These are phyloP conservation scores for Hyaloscypha variabilis DNA, from an alignment of 495 filamentous ascomycete species.

Conservation along the genomic window DNA sequence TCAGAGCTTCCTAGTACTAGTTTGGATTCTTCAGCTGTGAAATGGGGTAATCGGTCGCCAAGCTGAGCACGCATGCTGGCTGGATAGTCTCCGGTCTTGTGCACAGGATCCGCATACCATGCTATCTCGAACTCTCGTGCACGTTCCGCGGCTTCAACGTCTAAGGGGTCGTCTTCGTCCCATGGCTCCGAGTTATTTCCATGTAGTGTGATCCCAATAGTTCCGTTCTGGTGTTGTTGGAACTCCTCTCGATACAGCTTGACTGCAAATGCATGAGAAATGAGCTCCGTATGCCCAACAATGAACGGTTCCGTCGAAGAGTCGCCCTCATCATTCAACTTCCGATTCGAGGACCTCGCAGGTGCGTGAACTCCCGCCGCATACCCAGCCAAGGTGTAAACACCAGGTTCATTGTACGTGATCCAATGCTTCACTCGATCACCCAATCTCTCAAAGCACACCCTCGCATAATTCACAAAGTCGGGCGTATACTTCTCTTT, in stretches of 20 bases:
- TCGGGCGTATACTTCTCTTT: constrained; percentile 57
- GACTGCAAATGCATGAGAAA: constrained; percentile 61
- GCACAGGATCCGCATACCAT: constrained; percentile 73
- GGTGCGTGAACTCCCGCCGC: constrained; percentile 57
- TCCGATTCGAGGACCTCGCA: constrained; percentile 54
- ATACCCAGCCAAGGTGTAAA: constrained; percentile 53
- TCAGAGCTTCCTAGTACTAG: constrained; percentile 72
- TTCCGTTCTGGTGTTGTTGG: constrained; percentile 56
- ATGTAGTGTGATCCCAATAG: constrained; percentile 63
- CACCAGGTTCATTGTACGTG: constrained; percentile 66
- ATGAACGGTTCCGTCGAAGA: constrained; percentile 59
- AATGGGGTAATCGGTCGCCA: constrained; percentile 65
- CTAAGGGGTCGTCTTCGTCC: constrained; percentile 54
- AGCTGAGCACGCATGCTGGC: constrained; percentile 74
- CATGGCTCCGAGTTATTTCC: constrained; percentile 58
- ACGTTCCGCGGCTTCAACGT: constrained; percentile 60
- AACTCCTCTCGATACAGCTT: constrained; percentile 67
- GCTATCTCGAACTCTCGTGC: constrained; percentile 62
- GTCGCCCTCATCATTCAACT: constrained; percentile 53
- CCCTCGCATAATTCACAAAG: constrained; percentile 61
- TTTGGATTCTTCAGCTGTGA: constrained; percentile 63
- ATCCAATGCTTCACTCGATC: constrained; percentile 64
- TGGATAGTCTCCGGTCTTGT: constrained; percentile 62
- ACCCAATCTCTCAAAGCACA: constrained; percentile 57
- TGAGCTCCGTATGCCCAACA: constrained; percentile 59